Conservation (phyloP, 2,329 filamentous ascomycete species). For the Botrytis tulipae region DNA sequence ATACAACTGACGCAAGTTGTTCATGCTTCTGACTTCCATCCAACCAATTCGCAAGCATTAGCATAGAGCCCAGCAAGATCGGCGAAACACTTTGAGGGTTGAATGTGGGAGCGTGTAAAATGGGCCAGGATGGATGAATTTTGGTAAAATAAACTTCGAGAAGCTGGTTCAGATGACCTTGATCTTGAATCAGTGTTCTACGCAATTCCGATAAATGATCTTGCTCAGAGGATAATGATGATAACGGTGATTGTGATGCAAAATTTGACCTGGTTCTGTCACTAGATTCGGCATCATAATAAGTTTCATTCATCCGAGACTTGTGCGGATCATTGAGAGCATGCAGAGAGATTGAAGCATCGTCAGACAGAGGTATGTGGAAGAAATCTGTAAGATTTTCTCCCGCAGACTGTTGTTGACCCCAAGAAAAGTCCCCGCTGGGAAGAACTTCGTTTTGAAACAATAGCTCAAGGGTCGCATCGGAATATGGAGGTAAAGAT, state of each 20-base stretch:
- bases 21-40: background rate
- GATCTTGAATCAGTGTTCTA: background rate
- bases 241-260: constrained; percentile 9
- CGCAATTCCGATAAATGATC: background rate
- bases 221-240: constrained; percentile 8
- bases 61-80: constrained; percentile 9
- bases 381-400: background rate
- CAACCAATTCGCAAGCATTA: constrained; percentile 10
- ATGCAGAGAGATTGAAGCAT: background rate
- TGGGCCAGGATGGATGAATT: constrained; percentile 12
- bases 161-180: background rate
- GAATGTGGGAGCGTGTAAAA: constrained; percentile 15
- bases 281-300: background rate
- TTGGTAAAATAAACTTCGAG: background rate
- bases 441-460: background rate
- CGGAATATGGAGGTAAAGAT: background rate
- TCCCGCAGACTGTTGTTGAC: background rate
- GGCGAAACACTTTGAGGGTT: background rate
- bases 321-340: background rate
- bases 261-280: background rate
- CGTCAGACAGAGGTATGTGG: background rate
- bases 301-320: background rate
- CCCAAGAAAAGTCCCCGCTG: background rate
- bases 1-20: constrained; percentile 2
- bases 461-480: background rate